Evolutionary conservation across 139 green algal species (phyloP).

Genomic region (Zygnema circumcarinatum): DNA sequence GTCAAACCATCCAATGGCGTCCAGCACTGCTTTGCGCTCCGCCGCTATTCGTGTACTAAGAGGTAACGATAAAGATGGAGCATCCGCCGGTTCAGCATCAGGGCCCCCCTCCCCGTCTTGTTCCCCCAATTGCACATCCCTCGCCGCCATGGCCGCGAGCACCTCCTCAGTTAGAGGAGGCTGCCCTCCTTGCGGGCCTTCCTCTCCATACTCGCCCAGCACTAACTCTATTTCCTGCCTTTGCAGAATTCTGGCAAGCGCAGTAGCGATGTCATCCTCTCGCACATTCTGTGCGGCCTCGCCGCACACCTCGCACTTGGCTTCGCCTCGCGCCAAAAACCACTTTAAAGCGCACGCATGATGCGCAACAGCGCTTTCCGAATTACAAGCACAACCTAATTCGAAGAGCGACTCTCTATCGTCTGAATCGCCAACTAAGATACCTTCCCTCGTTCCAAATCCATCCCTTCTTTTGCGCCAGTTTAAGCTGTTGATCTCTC

Average conservation of each 20-base stretch:
- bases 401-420: not conserved
- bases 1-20: not conserved
- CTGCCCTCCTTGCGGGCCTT: not conserved
- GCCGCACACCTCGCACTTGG: constrained; percentile 40
- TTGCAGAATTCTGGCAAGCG: not conserved
- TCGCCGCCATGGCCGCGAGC: not conserved
- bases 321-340: constrained; percentile 17
- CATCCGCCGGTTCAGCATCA: not conserved
- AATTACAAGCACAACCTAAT: constrained; percentile 33
- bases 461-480: not conserved
- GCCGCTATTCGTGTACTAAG: not conserved
- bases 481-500: not conserved
- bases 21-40: not conserved
- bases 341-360: constrained; percentile 31
- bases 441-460: not conserved
- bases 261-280: not conserved
- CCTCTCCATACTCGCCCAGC: not conserved
- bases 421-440: not conserved
- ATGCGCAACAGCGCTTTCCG: constrained; percentile 39
- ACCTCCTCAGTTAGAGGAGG: too few relatives aligned
- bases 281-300: constrained; percentile 8
- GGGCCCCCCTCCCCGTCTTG: not conserved
- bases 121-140: not conserved
- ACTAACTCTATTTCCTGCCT: not conserved
- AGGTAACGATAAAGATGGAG: not conserved